Evolutionary conservation across 2,329 filamentous ascomycete species (phyloP), one percentile per base, ranked within the genome.

Genomic region (Remersonia thermophila): DNA sequence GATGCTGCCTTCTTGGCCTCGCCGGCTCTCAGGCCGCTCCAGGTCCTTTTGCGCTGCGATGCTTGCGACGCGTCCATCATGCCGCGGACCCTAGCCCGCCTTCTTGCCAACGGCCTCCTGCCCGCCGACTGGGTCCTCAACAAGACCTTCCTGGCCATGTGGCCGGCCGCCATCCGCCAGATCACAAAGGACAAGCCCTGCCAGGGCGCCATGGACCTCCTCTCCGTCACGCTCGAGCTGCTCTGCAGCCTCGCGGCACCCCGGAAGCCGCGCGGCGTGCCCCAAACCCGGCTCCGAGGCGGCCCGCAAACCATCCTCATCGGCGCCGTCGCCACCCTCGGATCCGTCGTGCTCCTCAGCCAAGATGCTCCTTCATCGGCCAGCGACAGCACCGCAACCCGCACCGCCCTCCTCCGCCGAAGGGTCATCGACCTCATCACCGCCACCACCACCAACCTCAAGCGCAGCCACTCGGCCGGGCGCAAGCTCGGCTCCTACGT

Each of bases 51-150:
- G n/a, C n/a, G n/a, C n/a, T n/a, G n/a, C 16, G 40, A 41, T 10
- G 27, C 41, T 4, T 18, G 33, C 0, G 42, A 36, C 3, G 27
- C 18, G 2, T 33, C 39, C 3, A 57, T 57, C 35, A 47, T 60
- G 17, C 57, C 66, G 18, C 53, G 56, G 25, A 54, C 60, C 28
- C 47, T 66, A 14, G 50, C 56, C 1, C 37, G 27, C 0, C 43
- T 69, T 13, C 44, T 70, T 16, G 45, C 50, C 4, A 46, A 43
- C 23, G 53, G 52, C 2, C 39, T 43, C 4, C 44, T 70, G 16
- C 63, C 63, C 0, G 35, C 52, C 4, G 53, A 59, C 8, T 70
- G 67, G 67, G 49, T 70, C 17, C 57, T 59, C 4, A 65, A 63
- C 0, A 51, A 46, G 16, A 57, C 55, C 3, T 63, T 68, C 36